phyloP scores from a whole-genome alignment of 768 basidiomycete species.

The Leccinum subgranulosum region DNA sequence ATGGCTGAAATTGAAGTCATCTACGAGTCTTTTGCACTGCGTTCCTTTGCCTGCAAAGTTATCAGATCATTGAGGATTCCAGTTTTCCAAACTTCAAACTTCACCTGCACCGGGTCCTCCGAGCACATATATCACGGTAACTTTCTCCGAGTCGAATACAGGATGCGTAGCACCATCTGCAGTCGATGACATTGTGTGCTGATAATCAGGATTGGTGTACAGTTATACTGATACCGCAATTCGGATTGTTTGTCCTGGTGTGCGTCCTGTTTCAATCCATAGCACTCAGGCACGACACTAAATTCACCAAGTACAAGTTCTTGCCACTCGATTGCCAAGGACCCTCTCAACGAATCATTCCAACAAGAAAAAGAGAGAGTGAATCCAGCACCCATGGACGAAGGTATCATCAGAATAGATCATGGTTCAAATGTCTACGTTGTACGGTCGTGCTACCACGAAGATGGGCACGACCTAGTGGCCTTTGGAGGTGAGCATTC shows the following conservation, averaged over 20 bases:
- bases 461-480: constrained; percentile 63
- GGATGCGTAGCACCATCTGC: constrained; percentile 9
- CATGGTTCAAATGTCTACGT: constrained; percentile 61
- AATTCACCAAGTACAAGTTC: too few species aligned
- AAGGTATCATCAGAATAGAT: constrained; percentile 45
- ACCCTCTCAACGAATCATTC: not conserved
- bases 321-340: not conserved
- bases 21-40: constrained; percentile 81
- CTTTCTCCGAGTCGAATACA: constrained; percentile 63
- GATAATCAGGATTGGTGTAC: constrained; percentile 1
- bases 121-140: constrained; percentile 91
- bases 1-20: constrained; percentile 86
- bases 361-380: not conserved
- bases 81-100: constrained; percentile 31
- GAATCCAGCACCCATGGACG: constrained; percentile 38
- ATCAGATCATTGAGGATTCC: constrained; percentile 3
- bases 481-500: constrained; percentile 74
- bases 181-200: constrained; percentile 14
- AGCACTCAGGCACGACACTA: not conserved
- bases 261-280: not conserved
- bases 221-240: constrained; percentile 1
- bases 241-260: not conserved
- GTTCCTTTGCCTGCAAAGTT: constrained; percentile 82
- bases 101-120: constrained; percentile 95
- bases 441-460: constrained; percentile 59